These are phyloP conservation scores for Coemansia sp. DNA, from an alignment of 192 early-diverging fungal genomes.

Conservation along the genomic window DNA sequence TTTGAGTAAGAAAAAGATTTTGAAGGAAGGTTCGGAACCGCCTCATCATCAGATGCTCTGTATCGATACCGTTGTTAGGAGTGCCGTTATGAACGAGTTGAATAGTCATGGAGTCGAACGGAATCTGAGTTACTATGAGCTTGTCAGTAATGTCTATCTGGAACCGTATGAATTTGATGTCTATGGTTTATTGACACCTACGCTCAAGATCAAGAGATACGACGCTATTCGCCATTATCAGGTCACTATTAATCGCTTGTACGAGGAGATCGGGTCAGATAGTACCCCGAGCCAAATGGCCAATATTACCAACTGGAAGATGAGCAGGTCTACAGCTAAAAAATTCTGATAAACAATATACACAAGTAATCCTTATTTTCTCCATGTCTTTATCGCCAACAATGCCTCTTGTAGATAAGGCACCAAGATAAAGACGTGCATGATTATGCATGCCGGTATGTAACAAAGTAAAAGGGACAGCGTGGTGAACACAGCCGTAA, in stretches of 20 bases:
- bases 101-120: constrained; percentile 63
- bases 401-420: too few relatives aligned
- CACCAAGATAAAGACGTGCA: too few relatives aligned
- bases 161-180: constrained; percentile 73
- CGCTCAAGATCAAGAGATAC: constrained; percentile 68
- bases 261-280: constrained; percentile 59
- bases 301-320: constrained; percentile 46
- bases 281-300: constrained; percentile 50
- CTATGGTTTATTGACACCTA: constrained; percentile 83
- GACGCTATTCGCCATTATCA: constrained; percentile 58
- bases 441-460: too few relatives aligned
- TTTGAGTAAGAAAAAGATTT: constrained; percentile 56
- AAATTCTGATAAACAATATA: constrained; percentile 14
- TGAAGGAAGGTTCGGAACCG: constrained; percentile 47
- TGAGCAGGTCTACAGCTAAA: constrained; percentile 26
- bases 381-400: too few relatives aligned
- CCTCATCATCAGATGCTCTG: constrained; percentile 67
- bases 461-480: too few relatives aligned
- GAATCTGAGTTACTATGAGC: constrained; percentile 72
- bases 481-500: too few relatives aligned
- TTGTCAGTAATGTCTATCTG: constrained; percentile 69
- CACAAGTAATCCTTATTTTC: not conserved
- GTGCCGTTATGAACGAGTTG: constrained; percentile 62
- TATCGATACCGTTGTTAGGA: constrained; percentile 62
- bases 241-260: constrained; percentile 62